Percentiles rank a stretch among this genome's conserved stretches.
These are phyloP conservation scores for Stagonosporopsis tanaceti DNA, from an alignment of 2,329 filamentous ascomycete genomes.

Conservation along the genomic window DNA sequence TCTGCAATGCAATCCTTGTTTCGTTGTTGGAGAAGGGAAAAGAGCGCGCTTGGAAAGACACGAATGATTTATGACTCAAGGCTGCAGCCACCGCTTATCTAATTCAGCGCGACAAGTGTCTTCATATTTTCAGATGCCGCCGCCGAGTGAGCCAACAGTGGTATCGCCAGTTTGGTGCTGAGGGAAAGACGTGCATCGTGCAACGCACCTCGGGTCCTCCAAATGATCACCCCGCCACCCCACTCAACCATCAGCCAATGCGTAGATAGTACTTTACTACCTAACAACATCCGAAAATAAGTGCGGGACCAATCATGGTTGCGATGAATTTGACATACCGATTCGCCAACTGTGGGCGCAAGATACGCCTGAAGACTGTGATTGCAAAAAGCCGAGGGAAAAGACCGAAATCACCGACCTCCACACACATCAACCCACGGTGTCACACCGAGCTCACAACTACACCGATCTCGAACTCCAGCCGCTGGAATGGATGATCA, in stretches of 20 bases:
- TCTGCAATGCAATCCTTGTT: too few species aligned
- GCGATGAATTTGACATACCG: not conserved
- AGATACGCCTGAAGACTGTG: not conserved
- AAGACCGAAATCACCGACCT: constrained; percentile 3
- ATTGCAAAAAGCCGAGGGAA: not conserved
- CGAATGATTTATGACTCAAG: too few species aligned
- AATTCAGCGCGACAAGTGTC: not conserved
- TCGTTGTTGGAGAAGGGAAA: too few species aligned
- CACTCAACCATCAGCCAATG: too few species aligned
- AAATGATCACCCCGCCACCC: not conserved
- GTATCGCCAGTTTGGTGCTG: not conserved
- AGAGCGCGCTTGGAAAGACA: too few species aligned
- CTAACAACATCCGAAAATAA: not conserved
- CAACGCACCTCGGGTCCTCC: not conserved
- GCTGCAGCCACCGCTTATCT: too few species aligned
- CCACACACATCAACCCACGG: not conserved
- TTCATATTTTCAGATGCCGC: not conserved
- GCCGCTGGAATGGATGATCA: not conserved
- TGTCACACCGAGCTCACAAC: not conserved
- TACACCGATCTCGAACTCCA: not conserved
- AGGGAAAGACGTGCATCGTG: not conserved
- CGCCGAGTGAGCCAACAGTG: not conserved
- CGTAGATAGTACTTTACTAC: too few species aligned
- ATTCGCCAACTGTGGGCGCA: not conserved
- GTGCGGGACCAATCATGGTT: too few species aligned